phyloP scores from a whole-genome alignment of 2,329 filamentous ascomycete species.

The Xylaria sp. region DNA sequence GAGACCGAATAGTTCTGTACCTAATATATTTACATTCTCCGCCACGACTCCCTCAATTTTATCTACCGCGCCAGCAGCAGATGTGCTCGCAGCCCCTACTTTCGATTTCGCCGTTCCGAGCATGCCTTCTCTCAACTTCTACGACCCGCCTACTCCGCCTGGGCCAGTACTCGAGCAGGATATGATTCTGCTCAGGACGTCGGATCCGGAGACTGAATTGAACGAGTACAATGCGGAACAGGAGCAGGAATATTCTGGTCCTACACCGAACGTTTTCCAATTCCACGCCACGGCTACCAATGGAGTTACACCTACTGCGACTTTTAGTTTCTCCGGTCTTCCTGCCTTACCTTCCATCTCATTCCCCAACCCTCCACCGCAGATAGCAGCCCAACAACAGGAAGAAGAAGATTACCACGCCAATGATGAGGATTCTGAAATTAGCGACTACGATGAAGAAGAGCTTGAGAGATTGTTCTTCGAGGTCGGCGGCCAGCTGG shows the following conservation, averaged over 20 bases:
- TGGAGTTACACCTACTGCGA: neutral
- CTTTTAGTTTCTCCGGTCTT: neutral
- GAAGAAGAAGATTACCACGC: neutral
- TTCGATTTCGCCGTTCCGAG: neutral
- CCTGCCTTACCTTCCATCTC: neutral
- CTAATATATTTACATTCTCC: neutral
- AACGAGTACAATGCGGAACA: neutral
- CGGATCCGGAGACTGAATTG: neutral
- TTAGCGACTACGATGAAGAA: neutral
- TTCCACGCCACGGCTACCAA: neutral
- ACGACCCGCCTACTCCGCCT: neutral
- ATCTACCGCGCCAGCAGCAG: neutral
- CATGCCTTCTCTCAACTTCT: neutral
- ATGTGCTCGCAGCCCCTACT: neutral
- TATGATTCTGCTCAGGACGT: too few relatives aligned
- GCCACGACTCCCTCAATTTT: neutral
- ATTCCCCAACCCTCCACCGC: neutral
- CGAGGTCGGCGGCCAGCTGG: neutral
- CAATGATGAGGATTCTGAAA: neutral
- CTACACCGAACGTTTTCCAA: neutral
- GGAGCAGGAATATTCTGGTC: neutral
- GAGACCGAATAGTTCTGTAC: neutral
- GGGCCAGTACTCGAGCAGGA: neutral
- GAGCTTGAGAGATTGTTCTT: neutral
- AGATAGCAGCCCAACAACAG: neutral